Evolutionary conservation across 1,284 basidiomycete species (phyloP), one percentile per base, ranked within the genome.

Genomic region (Cryptococcus sp.): DNA sequence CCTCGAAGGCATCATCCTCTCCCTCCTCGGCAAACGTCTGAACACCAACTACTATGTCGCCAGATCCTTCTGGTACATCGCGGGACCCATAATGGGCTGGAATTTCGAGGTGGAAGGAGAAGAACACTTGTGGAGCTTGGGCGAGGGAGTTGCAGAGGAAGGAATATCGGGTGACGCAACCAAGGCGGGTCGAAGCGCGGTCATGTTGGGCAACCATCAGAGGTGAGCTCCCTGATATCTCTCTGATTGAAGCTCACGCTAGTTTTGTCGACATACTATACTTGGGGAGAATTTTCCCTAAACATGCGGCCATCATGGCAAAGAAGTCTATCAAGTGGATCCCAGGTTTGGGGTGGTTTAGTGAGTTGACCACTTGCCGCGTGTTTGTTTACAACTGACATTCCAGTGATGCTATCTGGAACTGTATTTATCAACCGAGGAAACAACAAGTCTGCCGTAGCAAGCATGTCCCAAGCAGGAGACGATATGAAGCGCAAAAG

Each of bases 191-290:
- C 60, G 67, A 11, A 67, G 68, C 47, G 68, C 69, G 2, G 83
- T 99, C 19, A 74, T 94, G 45, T 80, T 98, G 55, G 84, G 82
- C 12, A 98, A 98, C 71, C 95, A 98, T 69, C 94, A 97, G 76
- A 89, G 68, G 75, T 75, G 39, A 50, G 69, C 32, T 33, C 18
- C 32, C 10, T 18, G 11, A 31, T 14, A 9, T 21, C 22, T 18
- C 37, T 31, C 40, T 39, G 22, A 57, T 47, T 7, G 14, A 31
- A 31, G n/a, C n/a, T n/a, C n/a, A 18, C 35, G 37, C 5, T 52
- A 76, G 86, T 60, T 87, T 92, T 80, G 73, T 95, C 47, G 91
- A 94, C 73, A 81, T 95, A 51, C 71, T 92, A 36, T 82, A 85
- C 60, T 78, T 98, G 43, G 93, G 86, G 52, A 81, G 89, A 57